Conservation (phyloP, 2,329 filamentous ascomycete genomes). For the Chaetomium sp. region DNA sequence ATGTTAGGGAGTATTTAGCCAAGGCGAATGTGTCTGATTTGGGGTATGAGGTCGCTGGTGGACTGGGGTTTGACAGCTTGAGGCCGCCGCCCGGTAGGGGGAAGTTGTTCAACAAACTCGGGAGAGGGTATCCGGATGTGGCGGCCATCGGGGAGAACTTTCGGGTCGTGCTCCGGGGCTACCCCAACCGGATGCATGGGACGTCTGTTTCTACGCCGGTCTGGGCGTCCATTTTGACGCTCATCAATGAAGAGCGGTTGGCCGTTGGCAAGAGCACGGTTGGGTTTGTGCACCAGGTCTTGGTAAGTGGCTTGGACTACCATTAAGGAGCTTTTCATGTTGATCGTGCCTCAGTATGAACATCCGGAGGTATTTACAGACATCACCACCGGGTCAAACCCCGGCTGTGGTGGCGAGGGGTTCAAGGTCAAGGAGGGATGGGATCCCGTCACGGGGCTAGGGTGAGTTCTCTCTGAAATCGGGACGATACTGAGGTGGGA, state of each 20-base stretch:
- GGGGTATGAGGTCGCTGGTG: constrained; percentile 18
- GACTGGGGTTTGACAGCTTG: constrained; percentile 7
- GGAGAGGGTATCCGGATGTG: constrained; percentile 54
- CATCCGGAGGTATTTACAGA: constrained; percentile 38
- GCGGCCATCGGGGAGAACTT: constrained; percentile 47
- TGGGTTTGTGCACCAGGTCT: constrained; percentile 54
- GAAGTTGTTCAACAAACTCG: constrained; percentile 46
- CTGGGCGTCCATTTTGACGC: constrained; percentile 50
- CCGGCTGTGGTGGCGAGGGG: constrained; percentile 44
- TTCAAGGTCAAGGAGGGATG: constrained; percentile 47
- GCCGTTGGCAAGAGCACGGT: constrained; percentile 48
- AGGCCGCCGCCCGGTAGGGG: constrained; percentile 11
- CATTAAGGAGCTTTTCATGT: background rate
- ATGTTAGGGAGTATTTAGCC: constrained; percentile 36
- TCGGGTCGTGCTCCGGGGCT: constrained; percentile 40
- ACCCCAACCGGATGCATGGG: constrained; percentile 48
- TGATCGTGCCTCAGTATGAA: constrained; percentile 29
- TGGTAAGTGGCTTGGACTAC: constrained; percentile 39
- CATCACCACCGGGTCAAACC: constrained; percentile 44
- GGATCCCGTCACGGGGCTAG: constrained; percentile 46
- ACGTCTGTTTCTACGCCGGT: constrained; percentile 55
- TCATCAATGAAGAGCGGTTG: constrained; percentile 54
- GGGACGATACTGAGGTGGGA: background rate
- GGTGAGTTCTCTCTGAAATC: constrained; percentile 28
- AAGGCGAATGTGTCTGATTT: constrained; percentile 26